phyloP scores from a whole-genome alignment of 495 filamentous ascomycete genomes.

The Xylaria nigripes region DNA sequence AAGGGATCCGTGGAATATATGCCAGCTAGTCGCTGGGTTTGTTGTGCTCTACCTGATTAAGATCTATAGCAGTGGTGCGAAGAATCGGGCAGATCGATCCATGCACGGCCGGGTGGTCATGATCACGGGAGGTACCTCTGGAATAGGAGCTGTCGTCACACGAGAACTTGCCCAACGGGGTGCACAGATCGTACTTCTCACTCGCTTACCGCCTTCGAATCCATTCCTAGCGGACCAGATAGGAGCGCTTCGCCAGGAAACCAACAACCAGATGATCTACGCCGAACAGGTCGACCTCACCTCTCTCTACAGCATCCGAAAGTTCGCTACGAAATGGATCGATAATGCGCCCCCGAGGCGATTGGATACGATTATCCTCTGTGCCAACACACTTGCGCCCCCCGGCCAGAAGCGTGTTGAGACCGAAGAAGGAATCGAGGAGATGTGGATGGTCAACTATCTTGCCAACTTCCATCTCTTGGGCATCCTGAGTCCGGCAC shows the following conservation, averaged over 20 bases:
- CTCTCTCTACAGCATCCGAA: constrained; percentile 76
- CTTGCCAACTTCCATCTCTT: constrained; percentile 92
- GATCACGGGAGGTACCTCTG: constrained; percentile 92
- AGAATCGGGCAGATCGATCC: constrained; percentile 67
- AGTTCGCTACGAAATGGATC: constrained; percentile 98
- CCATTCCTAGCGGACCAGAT: constrained; percentile 88
- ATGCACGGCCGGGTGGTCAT: constrained; percentile 92
- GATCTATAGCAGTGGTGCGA: constrained; percentile 66
- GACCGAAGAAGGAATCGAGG: constrained; percentile 74
- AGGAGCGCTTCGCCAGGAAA: constrained; percentile 69
- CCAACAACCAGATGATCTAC: constrained; percentile 85
- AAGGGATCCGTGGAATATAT: constrained; percentile 37
- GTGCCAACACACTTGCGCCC: constrained; percentile 67
- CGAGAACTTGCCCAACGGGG: constrained; percentile 70
- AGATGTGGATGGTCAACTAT: constrained; percentile 90
- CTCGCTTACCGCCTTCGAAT: constrained; percentile 69
- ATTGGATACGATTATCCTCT: constrained; percentile 89
- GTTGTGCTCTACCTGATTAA: constrained; percentile 60
- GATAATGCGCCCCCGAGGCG: constrained; percentile 87
- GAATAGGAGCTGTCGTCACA: constrained; percentile 73
- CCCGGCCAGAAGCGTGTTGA: constrained; percentile 42
- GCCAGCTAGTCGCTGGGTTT: constrained; percentile 53
- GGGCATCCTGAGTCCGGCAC: constrained; percentile 76
- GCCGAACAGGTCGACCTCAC: constrained; percentile 89
- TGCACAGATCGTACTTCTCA: constrained; percentile 85